Conservation (phyloP, 345 rosid species). For the Euphorbia lathyris region DNA sequence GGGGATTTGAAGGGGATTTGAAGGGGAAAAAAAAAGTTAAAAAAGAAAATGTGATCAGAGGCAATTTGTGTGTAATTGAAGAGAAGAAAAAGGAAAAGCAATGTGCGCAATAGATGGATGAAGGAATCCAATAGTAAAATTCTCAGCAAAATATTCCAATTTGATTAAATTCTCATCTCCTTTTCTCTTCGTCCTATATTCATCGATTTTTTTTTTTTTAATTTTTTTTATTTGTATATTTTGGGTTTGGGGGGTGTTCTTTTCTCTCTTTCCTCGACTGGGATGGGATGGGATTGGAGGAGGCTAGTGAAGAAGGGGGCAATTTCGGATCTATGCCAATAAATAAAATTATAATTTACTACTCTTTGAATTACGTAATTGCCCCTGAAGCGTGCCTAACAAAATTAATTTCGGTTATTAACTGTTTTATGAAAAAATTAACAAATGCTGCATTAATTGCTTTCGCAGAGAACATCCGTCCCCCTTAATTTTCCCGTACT, state of each 20-base stretch:
- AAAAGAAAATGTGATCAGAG: constrained; percentile 2
- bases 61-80: background rate
- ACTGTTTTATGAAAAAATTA: constrained; percentile 1
- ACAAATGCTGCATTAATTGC: background rate
- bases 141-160: constrained; percentile 6
- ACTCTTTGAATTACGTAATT: constrained; percentile 23
- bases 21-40: no score
- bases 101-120: background rate
- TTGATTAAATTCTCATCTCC: constrained; percentile 22
- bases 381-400: constrained; percentile 21
- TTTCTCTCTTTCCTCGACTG: background rate
- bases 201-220: constrained; percentile 7
- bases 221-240: no score
- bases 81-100: background rate
- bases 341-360: constrained; percentile 2
- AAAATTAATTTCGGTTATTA: constrained; percentile 18
- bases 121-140: constrained; percentile 13
- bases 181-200: constrained; percentile 15
- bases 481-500: background rate
- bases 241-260: no score
- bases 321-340: constrained; percentile 41
- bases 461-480: background rate
- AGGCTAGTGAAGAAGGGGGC: constrained; percentile 25
- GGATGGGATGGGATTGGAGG: constrained; percentile 34
- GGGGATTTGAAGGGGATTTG: background rate